A percentile compares a stretch with the other conserved stretches of the same genome.
phyloP scores from a whole-genome alignment of 148 eudicot genomes.

The Fallopia convolvulus region DNA sequence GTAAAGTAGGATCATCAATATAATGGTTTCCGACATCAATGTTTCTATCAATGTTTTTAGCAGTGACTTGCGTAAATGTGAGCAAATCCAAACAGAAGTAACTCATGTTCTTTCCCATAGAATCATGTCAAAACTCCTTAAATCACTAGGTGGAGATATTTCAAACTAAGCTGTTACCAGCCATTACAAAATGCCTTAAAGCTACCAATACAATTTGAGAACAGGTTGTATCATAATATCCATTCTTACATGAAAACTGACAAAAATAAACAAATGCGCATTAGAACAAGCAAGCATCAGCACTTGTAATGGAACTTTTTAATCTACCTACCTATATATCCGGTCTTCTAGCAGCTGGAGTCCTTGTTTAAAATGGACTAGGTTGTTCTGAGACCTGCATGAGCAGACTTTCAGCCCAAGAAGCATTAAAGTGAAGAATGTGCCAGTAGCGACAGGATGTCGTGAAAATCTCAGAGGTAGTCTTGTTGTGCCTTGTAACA shows the following conservation, averaged over 20 bases:
- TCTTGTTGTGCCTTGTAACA: slow-evolving; percentile 93
- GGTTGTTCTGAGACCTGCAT: slow-evolving; percentile 78
- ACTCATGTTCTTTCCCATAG: not conserved
- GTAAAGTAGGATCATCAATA: not conserved
- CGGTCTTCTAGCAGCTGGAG: slow-evolving; percentile 96
- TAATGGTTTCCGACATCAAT: not conserved
- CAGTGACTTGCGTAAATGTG: not conserved
- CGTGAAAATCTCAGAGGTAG: slow-evolving; percentile 73
- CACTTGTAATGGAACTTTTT: not conserved
- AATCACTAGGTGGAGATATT: not conserved
- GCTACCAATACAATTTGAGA: not conserved
- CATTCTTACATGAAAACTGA: not conserved
- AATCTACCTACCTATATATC: slow-evolving; percentile 52
- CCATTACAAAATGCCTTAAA: not conserved
- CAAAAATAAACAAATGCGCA: not conserved
- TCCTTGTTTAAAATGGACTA: slow-evolving; percentile 71
- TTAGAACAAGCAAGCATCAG: slow-evolving; percentile 3
- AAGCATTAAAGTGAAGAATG: slow-evolving; percentile 92
- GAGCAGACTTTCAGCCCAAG: slow-evolving; percentile 87
- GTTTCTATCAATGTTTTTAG: not conserved
- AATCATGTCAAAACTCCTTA: not conserved
- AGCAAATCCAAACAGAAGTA: not conserved
- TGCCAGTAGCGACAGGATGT: slow-evolving; percentile 93
- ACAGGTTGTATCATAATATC: not conserved
- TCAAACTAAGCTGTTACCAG: not conserved